phyloP scores from a whole-genome alignment of 768 basidiomycete genomes.

The Cystobasidium onofrii region DNA sequence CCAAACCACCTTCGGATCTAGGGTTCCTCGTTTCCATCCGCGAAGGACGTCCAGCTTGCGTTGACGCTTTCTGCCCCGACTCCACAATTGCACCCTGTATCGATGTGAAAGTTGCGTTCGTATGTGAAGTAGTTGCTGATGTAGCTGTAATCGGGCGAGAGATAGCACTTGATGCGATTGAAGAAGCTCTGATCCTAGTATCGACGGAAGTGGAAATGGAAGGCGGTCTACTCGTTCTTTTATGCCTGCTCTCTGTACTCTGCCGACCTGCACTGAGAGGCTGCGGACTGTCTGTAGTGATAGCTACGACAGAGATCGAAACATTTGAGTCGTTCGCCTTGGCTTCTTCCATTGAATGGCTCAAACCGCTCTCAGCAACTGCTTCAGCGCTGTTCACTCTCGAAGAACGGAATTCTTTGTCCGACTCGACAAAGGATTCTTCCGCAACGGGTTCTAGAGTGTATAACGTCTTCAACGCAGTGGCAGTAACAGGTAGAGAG shows the following conservation, averaged over 20 bases:
- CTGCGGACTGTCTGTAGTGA: background rate
- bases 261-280: background rate
- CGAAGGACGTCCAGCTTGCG: background rate
- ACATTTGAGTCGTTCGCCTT: background rate
- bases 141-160: background rate
- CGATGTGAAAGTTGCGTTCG: background rate
- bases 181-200: background rate
- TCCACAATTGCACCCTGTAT: background rate
- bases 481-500: too few species aligned
- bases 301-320: background rate
- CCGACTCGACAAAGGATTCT: background rate
- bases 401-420: background rate
- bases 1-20: background rate
- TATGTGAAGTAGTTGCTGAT: background rate
- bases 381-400: background rate
- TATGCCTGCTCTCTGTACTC: background rate
- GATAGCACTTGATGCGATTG: background rate
- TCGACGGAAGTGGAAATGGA: background rate
- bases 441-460: background rate
- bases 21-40: background rate
- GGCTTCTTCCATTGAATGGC: background rate
- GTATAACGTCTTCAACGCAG: background rate
- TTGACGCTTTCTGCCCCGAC: background rate
- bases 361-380: background rate
- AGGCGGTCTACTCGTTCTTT: background rate